Conservation (phyloP, 1,139 yeast genomes). For the Zygoascus meyerae region DNA sequence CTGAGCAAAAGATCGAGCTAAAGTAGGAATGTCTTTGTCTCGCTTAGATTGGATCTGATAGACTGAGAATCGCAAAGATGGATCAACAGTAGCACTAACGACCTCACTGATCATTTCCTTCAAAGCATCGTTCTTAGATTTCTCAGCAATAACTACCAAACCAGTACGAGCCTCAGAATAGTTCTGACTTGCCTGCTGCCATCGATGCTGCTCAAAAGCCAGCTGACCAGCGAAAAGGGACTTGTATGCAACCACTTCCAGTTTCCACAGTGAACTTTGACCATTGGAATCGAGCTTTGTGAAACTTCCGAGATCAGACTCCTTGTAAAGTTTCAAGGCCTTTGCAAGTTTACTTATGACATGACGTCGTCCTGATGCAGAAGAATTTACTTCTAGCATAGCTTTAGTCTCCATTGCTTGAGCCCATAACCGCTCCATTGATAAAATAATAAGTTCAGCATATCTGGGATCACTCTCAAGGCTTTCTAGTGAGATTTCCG, state of each 20-base stretch:
- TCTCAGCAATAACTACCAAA: conserved; percentile 29
- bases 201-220: conserved; percentile 53
- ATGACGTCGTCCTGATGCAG: conserved; percentile 39
- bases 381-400: conserved; percentile 49
- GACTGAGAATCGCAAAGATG: conserved; percentile 55
- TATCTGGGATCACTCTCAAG: conserved; percentile 43
- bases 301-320: conserved; percentile 32
- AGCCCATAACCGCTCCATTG: conserved; percentile 65
- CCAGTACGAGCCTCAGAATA: conserved; percentile 59
- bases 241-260: conserved; percentile 58
- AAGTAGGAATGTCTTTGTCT: conserved; percentile 28
- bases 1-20: conserved; percentile 26
- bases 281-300: conserved; percentile 35
- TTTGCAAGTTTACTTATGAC: conserved; percentile 64
- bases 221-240: conserved; percentile 57
- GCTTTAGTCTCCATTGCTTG: conserved; percentile 61
- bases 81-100: conserved; percentile 58
- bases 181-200: conserved; percentile 48
- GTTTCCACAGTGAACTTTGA: conserved; percentile 24
- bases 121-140: conserved; percentile 12
- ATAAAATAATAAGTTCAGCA: conserved; percentile 47
- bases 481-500: conserved; percentile 40
- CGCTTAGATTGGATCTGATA: conserved; percentile 37
- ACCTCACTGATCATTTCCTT: conserved; percentile 49
- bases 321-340: conserved; percentile 43